phyloP scores from a whole-genome alignment of 176 grass and related monocot species.

The Typha latifolia region DNA sequence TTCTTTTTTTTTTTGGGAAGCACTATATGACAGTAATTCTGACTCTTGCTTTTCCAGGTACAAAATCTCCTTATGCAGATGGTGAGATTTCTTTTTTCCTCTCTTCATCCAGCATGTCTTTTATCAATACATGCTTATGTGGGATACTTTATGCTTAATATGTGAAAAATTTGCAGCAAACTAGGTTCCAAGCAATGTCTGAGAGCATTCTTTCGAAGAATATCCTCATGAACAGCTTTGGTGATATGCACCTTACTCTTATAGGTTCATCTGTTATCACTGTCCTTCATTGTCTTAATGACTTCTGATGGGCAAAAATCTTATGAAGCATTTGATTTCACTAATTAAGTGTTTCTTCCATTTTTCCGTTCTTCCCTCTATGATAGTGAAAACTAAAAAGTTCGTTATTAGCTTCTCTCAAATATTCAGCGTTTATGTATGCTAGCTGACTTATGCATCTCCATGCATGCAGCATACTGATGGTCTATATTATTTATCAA shows the following conservation, averaged over 20 bases:
- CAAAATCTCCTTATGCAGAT: constrained; percentile 90
- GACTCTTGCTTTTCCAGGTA: constrained; percentile 48
- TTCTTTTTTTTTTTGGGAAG: too few relatives aligned
- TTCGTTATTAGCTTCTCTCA: too few relatives aligned
- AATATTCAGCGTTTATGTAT: too few relatives aligned
- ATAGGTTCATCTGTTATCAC: background rate
- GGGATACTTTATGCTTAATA: constrained; percentile 10
- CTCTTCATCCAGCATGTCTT: constrained; percentile 10
- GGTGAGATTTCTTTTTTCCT: constrained; percentile 37
- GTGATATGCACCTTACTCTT: background rate
- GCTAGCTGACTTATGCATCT: too few relatives aligned
- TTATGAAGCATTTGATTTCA: too few relatives aligned
- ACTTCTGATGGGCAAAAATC: background rate
- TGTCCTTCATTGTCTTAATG: background rate
- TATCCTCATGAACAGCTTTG: constrained; percentile 57
- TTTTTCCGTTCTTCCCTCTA: too few relatives aligned
- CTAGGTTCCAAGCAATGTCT: constrained; percentile 86
- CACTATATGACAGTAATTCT: constrained; percentile 8
- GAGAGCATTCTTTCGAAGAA: constrained; percentile 78
- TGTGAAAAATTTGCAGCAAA: constrained; percentile 55
- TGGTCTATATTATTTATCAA: background rate
- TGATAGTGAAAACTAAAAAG: too few relatives aligned
- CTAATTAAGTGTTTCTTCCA: too few relatives aligned
- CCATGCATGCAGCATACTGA: too few relatives aligned
- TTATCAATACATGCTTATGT: constrained; percentile 7